Evolutionary conservation across 2,329 filamentous ascomycete genomes (phyloP), one percentile per base, ranked within the genome.

Genomic region (Neonectria hederae): DNA sequence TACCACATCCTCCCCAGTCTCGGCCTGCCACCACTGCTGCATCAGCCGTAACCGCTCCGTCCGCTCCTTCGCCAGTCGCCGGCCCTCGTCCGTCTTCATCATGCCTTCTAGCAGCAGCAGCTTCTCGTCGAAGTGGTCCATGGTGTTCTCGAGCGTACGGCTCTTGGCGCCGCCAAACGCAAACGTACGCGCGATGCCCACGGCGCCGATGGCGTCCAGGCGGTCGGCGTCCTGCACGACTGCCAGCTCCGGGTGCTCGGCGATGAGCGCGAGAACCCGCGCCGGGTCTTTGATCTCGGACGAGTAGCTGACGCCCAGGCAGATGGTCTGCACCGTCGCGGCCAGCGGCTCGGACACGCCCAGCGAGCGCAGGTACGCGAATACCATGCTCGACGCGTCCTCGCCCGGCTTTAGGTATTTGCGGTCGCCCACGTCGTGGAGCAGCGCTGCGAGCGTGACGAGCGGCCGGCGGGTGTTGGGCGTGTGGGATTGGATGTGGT

Each of bases 171-270:
- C 94, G 0, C 91, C 88, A 76, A 89, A 97, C 4, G 79, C 74
- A 70, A 82, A 82, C 7, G 75, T 88, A 46, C 95, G 83, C 2
- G 88, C 94, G 61, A 97, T 90, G 0, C 95, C 95, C 30, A 97
- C 87, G 0, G 92, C 93, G 1, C 94, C 95, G 54, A 97, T 89
- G 4, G 94, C 92, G 79, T 98, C 95, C n/a, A 98, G 83, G 7
- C 94, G 85, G 81, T 97, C 95, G 4, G 94, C 94, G 78, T 97
- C 95, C 80, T 97, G 94, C 32, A 97, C 93, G 52, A 97, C 87
- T 0, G 88, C 94, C 35, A 82, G 74, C 70, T 81, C 79, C 1
- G 92, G 92, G 76, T 92, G 83, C 30, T 80, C 74, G 6, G 75
- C 76, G n/a, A 97, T 82, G n/a, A 94, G 82, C 1, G 80, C 78